Evolutionary conservation across 352 stramenopile genomes (phyloP), one percentile per base, ranked within the genome.

Genomic region (Aphanomyces euteiches): DNA sequence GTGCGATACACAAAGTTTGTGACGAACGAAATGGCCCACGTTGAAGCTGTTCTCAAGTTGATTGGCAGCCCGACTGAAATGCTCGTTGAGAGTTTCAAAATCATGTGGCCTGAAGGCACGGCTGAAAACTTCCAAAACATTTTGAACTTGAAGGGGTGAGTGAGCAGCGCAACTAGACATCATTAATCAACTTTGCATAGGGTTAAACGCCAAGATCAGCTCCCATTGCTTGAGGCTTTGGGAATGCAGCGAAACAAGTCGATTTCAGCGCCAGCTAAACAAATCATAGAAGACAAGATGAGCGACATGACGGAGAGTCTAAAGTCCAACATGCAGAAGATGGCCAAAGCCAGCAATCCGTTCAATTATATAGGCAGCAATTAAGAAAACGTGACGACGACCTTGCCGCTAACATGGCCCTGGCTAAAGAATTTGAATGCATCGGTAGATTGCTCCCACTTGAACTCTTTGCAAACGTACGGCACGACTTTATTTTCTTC

Each of bases 21-120:
- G 21, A 96, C 88, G 37, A 96, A 96, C 66, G 90, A 98, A 77
- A 97, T 98, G 73, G 83, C 85, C 15, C 97, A 97, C 58, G 91
- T 98, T 61, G 97, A 99, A 78, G 97, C 90, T 53, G 88, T 99
- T 61, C 83, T 99, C 34, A 99, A 99, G 78, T 88, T 99, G 39
- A 96, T 99, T 40, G 96, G 95, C 45, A 98, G 96, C 59, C 96
- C 97, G 12, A 90, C 90, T 36, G 90, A 97, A 47, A 92, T 98
- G 79, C 81, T 99, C 15, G 89, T 98, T 48, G 96, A 98, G 69
- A 97, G 97, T 66, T 98, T 98, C 79, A 96, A 95, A 75, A 95
- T 96, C 74, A 97, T 98, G 84, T 98, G 92, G 93, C 90, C 92
- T 19, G 87, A 97, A 34, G 91, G 93, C 63, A 94, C 89, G n/a